phyloP scores from a whole-genome alignment of 2,329 filamentous ascomycete genomes.

The Phymatotrichopsis omnivora region DNA sequence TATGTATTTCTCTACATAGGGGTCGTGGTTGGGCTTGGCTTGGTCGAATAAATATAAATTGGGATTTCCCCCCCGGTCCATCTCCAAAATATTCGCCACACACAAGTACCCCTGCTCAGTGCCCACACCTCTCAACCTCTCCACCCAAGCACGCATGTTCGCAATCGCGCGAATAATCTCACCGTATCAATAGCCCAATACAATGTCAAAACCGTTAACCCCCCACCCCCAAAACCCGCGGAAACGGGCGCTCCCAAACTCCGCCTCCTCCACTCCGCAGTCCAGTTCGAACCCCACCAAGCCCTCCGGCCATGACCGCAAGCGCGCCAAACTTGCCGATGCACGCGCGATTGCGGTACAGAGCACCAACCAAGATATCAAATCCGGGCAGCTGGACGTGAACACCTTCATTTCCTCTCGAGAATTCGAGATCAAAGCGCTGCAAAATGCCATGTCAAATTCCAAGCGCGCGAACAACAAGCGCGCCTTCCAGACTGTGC shows the following conservation, averaged over 20 bases:
- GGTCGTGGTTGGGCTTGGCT: too few relatives aligned
- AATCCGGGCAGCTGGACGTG: conserved; percentile 73
- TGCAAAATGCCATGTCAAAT: conserved; percentile 70
- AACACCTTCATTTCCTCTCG: conserved; percentile 74
- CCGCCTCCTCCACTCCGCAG: background rate
- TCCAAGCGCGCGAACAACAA: conserved; percentile 52
- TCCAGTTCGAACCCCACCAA: background rate
- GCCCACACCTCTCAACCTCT: too few relatives aligned
- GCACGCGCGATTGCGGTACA: conserved; percentile 41
- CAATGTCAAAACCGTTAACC: too few relatives aligned
- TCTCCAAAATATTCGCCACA: too few relatives aligned
- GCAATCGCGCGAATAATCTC: too few relatives aligned
- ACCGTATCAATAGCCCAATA: too few relatives aligned
- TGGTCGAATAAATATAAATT: too few relatives aligned
- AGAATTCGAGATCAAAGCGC: conserved; percentile 77
- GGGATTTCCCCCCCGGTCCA: too few relatives aligned
- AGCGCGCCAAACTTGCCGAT: conserved; percentile 38
- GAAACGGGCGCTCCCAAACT: background rate
- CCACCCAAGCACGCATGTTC: too few relatives aligned
- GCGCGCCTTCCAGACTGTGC: conserved; percentile 84
- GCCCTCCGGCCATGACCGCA: conserved; percentile 27
- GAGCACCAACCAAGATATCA: conserved; percentile 37
- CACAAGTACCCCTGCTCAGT: too few relatives aligned
- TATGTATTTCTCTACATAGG: too few relatives aligned
- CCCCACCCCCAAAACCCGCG: conserved; percentile 4